A percentile compares a stretch with the other conserved stretches of the same genome.
These are phyloP conservation scores for Craterostigma plantagineum DNA, from an alignment of 257 asterid species.

Conservation along the genomic window DNA sequence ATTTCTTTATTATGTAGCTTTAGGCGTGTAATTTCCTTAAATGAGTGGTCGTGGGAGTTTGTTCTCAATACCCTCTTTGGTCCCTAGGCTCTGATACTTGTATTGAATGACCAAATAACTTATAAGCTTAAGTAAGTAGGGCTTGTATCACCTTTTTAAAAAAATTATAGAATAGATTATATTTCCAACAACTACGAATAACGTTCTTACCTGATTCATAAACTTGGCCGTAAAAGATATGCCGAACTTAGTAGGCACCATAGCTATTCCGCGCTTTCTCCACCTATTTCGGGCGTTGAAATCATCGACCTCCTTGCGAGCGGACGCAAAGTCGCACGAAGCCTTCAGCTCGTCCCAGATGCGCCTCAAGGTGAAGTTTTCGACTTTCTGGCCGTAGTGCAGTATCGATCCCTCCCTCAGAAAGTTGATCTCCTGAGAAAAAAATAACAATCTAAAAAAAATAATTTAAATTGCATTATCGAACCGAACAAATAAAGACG, in stretches of 20 bases:
- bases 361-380: conserved; percentile 50
- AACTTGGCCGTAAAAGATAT: conserved; percentile 76
- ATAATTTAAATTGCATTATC: not conserved
- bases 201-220: conserved; percentile 65
- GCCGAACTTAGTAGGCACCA: conserved; percentile 86
- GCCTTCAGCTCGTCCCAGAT: conserved; percentile 69
- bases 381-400: conserved; percentile 70
- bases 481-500: conserved; percentile 4
- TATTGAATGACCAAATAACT: no score
- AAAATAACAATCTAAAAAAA: not conserved
- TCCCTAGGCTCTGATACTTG: no score
- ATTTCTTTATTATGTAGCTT: no score
- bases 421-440: conserved; percentile 65
- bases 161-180: no score
- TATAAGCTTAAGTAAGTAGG: no score
- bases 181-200: no score
- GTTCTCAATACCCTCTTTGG: no score
- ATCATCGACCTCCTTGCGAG: conserved; percentile 43
- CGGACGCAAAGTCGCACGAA: conserved; percentile 32
- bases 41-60: no score
- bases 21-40: no score
- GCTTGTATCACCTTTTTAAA: no score
- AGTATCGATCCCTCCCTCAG: conserved; percentile 67
- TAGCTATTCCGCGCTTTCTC: conserved; percentile 82
- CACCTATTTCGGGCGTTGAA: conserved; percentile 66